A percentile compares a stretch with the other conserved stretches of the same genome.
Evolutionary conservation across 768 basidiomycete species (phyloP).

Genomic region (Lentinula aciculospora): DNA sequence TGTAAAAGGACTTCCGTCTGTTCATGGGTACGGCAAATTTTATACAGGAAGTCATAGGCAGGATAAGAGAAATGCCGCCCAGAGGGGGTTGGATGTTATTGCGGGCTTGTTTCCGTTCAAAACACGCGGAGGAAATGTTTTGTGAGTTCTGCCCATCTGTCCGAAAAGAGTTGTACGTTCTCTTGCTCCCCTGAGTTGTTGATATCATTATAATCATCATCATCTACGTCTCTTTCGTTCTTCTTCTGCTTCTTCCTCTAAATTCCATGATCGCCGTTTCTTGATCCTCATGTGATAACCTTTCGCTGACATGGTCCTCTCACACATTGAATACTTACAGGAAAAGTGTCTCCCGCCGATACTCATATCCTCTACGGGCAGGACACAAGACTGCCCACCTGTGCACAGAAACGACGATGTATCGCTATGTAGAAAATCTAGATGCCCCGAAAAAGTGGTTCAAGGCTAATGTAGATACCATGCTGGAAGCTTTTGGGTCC

Average conservation of each 20-base stretch:
- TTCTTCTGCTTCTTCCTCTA: not conserved
- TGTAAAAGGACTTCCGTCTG: constrained; percentile 46
- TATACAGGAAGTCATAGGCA: constrained; percentile 40
- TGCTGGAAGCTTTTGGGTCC: constrained; percentile 50
- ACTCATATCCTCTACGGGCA: constrained; percentile 53
- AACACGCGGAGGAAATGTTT: constrained; percentile 22
- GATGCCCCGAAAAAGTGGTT: constrained; percentile 72
- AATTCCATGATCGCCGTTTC: not conserved
- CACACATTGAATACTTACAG: constrained; percentile 18
- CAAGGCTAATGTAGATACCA: constrained; percentile 56
- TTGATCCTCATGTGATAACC: no score
- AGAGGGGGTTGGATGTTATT: constrained; percentile 51
- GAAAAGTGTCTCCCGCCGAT: constrained; percentile 42
- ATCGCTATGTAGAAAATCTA: constrained; percentile 59
- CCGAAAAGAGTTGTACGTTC: not conserved
- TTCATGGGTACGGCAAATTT: constrained; percentile 62
- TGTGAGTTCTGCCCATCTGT: constrained; percentile 27
- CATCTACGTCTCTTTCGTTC: not conserved
- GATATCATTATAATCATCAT: not conserved
- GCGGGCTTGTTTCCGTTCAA: constrained; percentile 45
- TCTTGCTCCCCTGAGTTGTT: not conserved
- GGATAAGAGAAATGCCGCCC: constrained; percentile 54
- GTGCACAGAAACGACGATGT: constrained; percentile 64
- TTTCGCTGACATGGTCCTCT: not conserved
- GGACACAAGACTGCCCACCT: constrained; percentile 65